Base-by-base conservation (phyloP, 257 asterid genomes). In the Capsicum pubescens region DNA sequence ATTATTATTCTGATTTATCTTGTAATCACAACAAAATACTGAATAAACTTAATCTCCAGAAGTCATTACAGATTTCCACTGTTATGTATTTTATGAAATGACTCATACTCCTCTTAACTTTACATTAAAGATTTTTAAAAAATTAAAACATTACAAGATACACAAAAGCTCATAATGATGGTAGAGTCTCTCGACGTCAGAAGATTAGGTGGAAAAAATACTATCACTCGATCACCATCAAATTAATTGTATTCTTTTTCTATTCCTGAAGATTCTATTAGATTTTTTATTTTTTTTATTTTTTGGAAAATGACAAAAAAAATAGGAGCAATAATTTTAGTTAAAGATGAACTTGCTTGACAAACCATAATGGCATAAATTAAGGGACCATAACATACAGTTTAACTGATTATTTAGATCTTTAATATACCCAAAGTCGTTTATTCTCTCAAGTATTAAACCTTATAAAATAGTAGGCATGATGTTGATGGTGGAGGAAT, bases 341-440 rank as follows among this genome's bases (percentile, higher is more conserved):
- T 46, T 72, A 72, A 71, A 46, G 17, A 74, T 74, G 19, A 74
- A 50, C 60, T 74, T 11, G 44, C 19, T 48, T 59, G 80, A 52
- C 80, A 48, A 54, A 72, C 44, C 7, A 21, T 48, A 72, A 48
- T 72, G 60, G 80, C 80, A 48, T 19, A 48, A 72, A 72, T 0
- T 48, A 72, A 11, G 80, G 80, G 80, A 48, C n/a, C 80, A 74
- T 5, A 44, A 17, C 21, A 17, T 44, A 42, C 48, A 21, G 3
- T 72, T n/a, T 72, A 46, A 32, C 3, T 72, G 58, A 46, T 46
- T 1, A 46, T 72, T 9, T 48, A n/a, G n/a, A 72, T 44, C 9
- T 70, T n/a, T 72, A 72, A n/a, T 9, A 17, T 44, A 6, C 57
- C n/a, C 46, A 76, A 63, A 76, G 21, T 55, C 63, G 11, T 76